Percentiles rank a stretch among this genome's conserved stretches.
These are phyloP conservation scores for Asterionellopsis glacialis DNA, from an alignment of 108 stramenopile species.

Conservation along the genomic window DNA sequence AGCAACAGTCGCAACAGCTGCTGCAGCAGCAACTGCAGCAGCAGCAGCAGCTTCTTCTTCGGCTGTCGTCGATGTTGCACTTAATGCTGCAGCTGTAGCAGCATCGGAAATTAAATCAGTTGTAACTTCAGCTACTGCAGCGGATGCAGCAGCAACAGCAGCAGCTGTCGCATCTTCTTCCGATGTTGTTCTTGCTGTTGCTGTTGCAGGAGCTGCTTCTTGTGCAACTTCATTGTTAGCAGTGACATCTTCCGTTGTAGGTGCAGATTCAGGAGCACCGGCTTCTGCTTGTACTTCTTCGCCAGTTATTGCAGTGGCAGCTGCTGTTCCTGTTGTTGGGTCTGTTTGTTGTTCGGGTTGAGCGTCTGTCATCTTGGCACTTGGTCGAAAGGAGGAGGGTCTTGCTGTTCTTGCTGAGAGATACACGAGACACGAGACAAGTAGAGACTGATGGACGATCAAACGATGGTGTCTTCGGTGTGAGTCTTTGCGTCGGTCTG, in stretches of 20 bases:
- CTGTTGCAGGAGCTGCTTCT: neutral
- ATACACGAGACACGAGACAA: neutral
- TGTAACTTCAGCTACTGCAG: constrained; percentile 14
- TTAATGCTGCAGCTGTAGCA: neutral
- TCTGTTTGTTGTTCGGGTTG: neutral
- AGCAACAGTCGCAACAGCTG: constrained; percentile 15
- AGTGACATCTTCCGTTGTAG: neutral
- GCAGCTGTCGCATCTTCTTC: constrained; percentile 5
- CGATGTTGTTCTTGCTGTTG: constrained; percentile 7
- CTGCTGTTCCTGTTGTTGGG: neutral
- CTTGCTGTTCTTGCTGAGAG: too few species aligned
- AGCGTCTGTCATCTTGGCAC: neutral
- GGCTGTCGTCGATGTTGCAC: constrained; percentile 1
- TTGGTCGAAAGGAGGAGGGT: constrained; percentile 4
- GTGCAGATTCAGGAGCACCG: too few species aligned
- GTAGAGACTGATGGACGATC: neutral
- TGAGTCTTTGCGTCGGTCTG: neutral
- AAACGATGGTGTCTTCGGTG: neutral
- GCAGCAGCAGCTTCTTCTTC: constrained; percentile 3
- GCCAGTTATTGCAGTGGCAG: neutral
- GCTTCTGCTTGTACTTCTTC: too few species aligned
- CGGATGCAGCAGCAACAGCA: constrained; percentile 21
- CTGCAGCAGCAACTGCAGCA: constrained; percentile 17
- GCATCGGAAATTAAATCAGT: constrained; percentile 6
- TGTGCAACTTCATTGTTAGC: neutral